Evolutionary conservation across 108 stramenopile genomes (phyloP).

Genomic region (Nitzschia sp.): DNA sequence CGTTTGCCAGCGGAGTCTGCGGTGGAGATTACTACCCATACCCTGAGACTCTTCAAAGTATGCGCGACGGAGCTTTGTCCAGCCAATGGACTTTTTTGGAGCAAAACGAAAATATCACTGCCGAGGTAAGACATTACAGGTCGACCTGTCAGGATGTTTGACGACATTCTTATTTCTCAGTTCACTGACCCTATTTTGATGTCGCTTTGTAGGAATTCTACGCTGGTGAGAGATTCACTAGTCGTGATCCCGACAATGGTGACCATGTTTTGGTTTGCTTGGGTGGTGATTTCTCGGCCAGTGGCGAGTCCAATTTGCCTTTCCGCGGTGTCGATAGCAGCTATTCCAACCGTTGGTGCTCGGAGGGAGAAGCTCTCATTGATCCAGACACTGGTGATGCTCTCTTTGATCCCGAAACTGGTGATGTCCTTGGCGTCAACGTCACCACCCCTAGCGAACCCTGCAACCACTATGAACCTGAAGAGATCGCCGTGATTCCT

Average conservation of each 20-base stretch:
- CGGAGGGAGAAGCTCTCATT: slow-evolving; percentile 10
- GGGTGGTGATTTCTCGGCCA: slow-evolving; percentile 35
- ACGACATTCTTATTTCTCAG: not conserved
- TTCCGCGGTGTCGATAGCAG: slow-evolving; percentile 46
- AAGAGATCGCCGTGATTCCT: slow-evolving; percentile 51
- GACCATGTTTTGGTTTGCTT: slow-evolving; percentile 54
- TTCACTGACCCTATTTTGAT: not conserved
- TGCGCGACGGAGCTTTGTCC: slow-evolving; percentile 43
- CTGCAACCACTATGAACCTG: slow-evolving; percentile 51
- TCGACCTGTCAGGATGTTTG: too few relatives aligned
- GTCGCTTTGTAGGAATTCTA: slow-evolving; percentile 32
- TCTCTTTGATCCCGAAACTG: slow-evolving; percentile 36
- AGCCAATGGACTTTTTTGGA: slow-evolving; percentile 42
- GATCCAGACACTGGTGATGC: slow-evolving; percentile 36
- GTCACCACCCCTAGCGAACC: slow-evolving; percentile 30
- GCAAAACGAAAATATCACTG: slow-evolving; percentile 38
- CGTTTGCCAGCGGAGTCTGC: slow-evolving; percentile 44
- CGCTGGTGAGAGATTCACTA: slow-evolving; percentile 16
- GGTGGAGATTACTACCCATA: slow-evolving; percentile 34
- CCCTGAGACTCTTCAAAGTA: slow-evolving; percentile 28
- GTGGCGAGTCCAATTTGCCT: slow-evolving; percentile 37
- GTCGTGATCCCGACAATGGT: slow-evolving; percentile 51
- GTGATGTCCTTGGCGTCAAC: slow-evolving; percentile 20
- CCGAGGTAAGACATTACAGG: slow-evolving; percentile 36
- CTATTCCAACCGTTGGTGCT: slow-evolving; percentile 50